A percentile compares a stretch with the other conserved stretches of the same genome.
phyloP scores from a whole-genome alignment of 495 filamentous ascomycete genomes.

The Cercophora scortea region DNA sequence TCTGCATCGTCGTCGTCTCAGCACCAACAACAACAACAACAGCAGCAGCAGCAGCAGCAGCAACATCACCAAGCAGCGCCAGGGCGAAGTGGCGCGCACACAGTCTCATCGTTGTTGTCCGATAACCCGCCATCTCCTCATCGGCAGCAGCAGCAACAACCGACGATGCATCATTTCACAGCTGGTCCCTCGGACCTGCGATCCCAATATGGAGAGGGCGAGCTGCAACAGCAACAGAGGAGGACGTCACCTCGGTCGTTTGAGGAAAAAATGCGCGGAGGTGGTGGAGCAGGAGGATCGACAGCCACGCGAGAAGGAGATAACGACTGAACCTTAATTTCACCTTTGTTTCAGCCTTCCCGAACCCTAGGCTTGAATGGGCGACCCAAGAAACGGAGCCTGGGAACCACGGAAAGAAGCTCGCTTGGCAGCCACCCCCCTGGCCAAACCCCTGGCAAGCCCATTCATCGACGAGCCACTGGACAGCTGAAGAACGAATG shows the following conservation, averaged over 20 bases:
- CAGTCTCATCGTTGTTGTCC: constrained; percentile 41
- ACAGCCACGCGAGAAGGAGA: constrained; percentile 26
- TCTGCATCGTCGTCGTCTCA: constrained; percentile 8
- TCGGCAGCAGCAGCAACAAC: constrained; percentile 15
- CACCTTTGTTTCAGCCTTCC: constrained; percentile 29
- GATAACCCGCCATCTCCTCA: constrained; percentile 33
- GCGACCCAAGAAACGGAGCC: neutral
- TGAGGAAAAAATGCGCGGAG: constrained; percentile 22
- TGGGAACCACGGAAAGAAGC: neutral
- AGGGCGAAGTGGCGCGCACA: constrained; percentile 29
- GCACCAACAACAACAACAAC: constrained; percentile 1
- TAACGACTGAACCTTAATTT: constrained; percentile 32
- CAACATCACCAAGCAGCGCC: constrained; percentile 10
- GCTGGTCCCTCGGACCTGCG: constrained; percentile 22
- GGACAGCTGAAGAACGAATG: no score
- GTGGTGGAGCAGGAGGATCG: constrained; percentile 25
- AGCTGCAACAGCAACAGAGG: neutral
- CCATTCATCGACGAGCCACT: no score
- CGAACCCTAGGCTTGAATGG: neutral
- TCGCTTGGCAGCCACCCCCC: neutral
- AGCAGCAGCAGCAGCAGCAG: constrained; percentile 8
- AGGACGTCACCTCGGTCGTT: constrained; percentile 15
- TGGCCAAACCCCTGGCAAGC: neutral
- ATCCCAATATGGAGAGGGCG: constrained; percentile 13
- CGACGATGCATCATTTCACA: constrained; percentile 4